Conservation (phyloP, 495 filamentous ascomycete genomes). For the Lentithecium fluviatile region DNA sequence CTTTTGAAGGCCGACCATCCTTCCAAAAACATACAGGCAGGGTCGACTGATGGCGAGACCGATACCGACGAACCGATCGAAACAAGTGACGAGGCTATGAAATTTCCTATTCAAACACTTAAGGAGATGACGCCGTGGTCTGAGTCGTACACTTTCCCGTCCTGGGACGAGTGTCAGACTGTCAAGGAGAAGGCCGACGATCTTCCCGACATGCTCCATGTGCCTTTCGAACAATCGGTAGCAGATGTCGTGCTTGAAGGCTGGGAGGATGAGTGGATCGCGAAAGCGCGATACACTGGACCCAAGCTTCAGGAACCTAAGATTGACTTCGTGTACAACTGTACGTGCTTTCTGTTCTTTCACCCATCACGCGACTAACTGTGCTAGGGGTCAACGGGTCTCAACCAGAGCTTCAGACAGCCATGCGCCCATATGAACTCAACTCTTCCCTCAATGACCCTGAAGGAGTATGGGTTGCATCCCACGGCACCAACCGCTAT, state of each 20-base stretch:
- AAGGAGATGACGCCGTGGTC: constrained; percentile 6
- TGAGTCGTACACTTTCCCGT: constrained; percentile 16
- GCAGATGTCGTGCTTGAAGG: constrained; percentile 41
- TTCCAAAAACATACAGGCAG: neutral
- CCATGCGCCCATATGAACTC: constrained; percentile 43
- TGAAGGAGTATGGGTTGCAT: constrained; percentile 45
- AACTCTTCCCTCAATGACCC: constrained; percentile 46
- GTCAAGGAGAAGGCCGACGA: constrained; percentile 31
- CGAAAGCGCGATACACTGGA: constrained; percentile 38
- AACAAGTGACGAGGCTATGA: neutral
- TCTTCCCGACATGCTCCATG: constrained; percentile 45
- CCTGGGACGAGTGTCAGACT: constrained; percentile 21
- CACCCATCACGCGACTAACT: neutral
- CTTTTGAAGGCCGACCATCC: constrained; percentile 12
- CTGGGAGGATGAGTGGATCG: constrained; percentile 49
- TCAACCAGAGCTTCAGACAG: constrained; percentile 41
- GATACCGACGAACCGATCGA: neutral
- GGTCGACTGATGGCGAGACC: constrained; percentile 1
- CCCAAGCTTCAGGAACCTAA: constrained; percentile 43
- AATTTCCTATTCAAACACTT: constrained; percentile 7
- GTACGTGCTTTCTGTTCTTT: constrained; percentile 15
- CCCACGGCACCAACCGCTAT: constrained; percentile 47
- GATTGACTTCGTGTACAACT: constrained; percentile 50
- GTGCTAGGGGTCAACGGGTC: constrained; percentile 45
- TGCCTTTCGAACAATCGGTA: constrained; percentile 46